Percentiles rank a stretch among this genome's conserved stretches.
Evolutionary conservation across 2,329 filamentous ascomycete species (phyloP).

Genomic region (Curvularia sp.): DNA sequence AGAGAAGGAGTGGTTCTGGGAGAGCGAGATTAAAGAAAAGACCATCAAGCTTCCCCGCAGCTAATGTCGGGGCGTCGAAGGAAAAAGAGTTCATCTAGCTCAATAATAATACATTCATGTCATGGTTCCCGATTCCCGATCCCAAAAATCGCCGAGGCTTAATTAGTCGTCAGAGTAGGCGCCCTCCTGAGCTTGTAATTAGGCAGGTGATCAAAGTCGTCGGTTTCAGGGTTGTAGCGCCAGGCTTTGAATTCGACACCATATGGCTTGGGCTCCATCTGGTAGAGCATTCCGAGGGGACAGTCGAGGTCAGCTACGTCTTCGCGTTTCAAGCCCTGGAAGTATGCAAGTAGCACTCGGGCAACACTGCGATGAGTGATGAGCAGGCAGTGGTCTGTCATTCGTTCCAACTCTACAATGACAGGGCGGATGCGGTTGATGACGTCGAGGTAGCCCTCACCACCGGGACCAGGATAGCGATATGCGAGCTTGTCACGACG

Average conservation of each 20-base stretch:
- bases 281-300: slow-evolving; percentile 90
- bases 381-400: slow-evolving; percentile 92
- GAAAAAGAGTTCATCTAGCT: background rate
- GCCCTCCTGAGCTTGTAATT: slow-evolving; percentile 77
- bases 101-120: slow-evolving; percentile 11
- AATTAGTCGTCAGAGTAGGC: slow-evolving; percentile 22
- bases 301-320: slow-evolving; percentile 95
- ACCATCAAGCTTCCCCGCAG: background rate
- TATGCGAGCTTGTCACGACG: slow-evolving; percentile 90
- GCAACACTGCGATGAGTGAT: slow-evolving; percentile 93
- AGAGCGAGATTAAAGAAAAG: background rate
- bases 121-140: background rate
- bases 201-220: slow-evolving; percentile 86
- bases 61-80: background rate
- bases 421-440: slow-evolving; percentile 95
- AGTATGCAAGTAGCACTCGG: slow-evolving; percentile 92
- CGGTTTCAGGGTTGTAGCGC: slow-evolving; percentile 77
- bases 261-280: slow-evolving; percentile 96
- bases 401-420: slow-evolving; percentile 95
- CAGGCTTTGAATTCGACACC: slow-evolving; percentile 97
- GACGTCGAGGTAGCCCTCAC: slow-evolving; percentile 95
- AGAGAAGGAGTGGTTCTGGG: background rate
- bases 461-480: slow-evolving; percentile 93
- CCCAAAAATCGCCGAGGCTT: background rate
- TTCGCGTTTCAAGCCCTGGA: slow-evolving; percentile 87